A percentile compares a stretch with the other conserved stretches of the same genome.
Evolutionary conservation across 2,329 filamentous ascomycete species (phyloP).

Genomic region (Aureobasidium sp.): DNA sequence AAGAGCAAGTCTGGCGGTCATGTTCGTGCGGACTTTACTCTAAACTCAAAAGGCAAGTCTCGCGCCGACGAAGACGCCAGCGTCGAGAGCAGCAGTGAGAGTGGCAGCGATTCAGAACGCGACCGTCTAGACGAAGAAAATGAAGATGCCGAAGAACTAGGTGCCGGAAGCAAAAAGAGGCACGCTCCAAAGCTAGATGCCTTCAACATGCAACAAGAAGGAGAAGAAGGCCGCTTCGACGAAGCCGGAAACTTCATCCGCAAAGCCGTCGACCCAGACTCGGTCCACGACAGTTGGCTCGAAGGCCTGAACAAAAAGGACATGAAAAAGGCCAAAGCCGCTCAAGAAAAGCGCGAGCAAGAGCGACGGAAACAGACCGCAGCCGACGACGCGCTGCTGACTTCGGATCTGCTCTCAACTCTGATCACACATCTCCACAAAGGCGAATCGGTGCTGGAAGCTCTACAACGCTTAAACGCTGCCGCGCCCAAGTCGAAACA

Average conservation of each 20-base stretch:
- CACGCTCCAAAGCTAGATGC: constrained; percentile 92
- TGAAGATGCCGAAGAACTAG: constrained; percentile 80
- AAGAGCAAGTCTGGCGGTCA: constrained; percentile 67
- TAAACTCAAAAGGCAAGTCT: constrained; percentile 41
- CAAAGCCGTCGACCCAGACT: constrained; percentile 81
- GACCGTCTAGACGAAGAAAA: constrained; percentile 61
- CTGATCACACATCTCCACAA: constrained; percentile 69
- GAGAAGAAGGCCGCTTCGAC: constrained; percentile 90
- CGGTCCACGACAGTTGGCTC: constrained; percentile 85
- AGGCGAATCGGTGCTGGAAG: constrained; percentile 82
- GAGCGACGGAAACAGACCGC: constrained; percentile 65
- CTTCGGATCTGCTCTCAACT: constrained; percentile 63
- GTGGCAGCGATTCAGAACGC: constrained; percentile 55
- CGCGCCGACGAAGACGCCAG: constrained; percentile 50
- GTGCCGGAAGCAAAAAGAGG: constrained; percentile 81
- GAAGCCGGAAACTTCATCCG: constrained; percentile 85
- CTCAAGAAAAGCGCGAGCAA: constrained; percentile 75
- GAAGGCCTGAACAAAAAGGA: constrained; percentile 91
- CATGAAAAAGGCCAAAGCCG: constrained; percentile 78
- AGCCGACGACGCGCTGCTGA: constrained; percentile 66
- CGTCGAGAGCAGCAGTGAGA: constrained; percentile 53
- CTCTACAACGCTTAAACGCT: constrained; percentile 63
- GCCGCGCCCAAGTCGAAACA: constrained; percentile 49
- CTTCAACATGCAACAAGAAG: constrained; percentile 86
- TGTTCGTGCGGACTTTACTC: constrained; percentile 52